Conservation (phyloP, 495 filamentous ascomycete species). For the Talaromyces trachyspermus region DNA sequence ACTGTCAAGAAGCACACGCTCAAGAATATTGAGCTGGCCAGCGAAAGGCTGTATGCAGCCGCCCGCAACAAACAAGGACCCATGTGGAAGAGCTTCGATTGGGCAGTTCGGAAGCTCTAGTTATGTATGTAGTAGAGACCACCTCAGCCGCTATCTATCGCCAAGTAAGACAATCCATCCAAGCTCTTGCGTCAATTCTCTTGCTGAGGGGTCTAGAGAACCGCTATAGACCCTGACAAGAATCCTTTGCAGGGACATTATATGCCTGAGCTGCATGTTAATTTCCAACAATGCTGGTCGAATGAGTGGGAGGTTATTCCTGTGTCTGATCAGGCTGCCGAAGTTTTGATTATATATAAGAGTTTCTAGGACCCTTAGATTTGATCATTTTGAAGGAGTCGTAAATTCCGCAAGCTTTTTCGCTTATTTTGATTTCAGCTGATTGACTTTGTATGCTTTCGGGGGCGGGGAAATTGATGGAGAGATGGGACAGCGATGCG, state of each 20-base stretch:
- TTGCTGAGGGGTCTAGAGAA: not conserved
- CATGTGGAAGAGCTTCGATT: too few species aligned
- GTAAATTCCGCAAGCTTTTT: slow-evolving; percentile 2
- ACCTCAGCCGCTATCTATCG: not conserved
- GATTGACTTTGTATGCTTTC: slow-evolving; percentile 1
- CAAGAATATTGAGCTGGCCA: too few species aligned
- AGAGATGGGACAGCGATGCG: slow-evolving; percentile 1
- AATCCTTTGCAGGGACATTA: not conserved
- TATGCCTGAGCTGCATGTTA: not conserved
- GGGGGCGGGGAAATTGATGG: not conserved
- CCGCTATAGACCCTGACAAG: slow-evolving; percentile 3
- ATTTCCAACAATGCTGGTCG: not conserved
- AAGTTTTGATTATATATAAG: not conserved
- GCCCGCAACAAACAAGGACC: too few species aligned
- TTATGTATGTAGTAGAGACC: too few species aligned
- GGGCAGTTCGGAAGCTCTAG: too few species aligned
- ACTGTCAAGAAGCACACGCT: slow-evolving; percentile 24
- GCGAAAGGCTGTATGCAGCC: too few species aligned
- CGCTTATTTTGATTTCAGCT: not conserved
- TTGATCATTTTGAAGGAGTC: slow-evolving; percentile 2
- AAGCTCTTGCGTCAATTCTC: not conserved
- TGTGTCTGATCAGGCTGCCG: not conserved
- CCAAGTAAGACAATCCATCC: slow-evolving; percentile 5
- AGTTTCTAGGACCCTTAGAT: not conserved
- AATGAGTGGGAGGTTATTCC: not conserved